phyloP scores from a whole-genome alignment of 352 stramenopile genomes.

The Globisporangium perplexum region DNA sequence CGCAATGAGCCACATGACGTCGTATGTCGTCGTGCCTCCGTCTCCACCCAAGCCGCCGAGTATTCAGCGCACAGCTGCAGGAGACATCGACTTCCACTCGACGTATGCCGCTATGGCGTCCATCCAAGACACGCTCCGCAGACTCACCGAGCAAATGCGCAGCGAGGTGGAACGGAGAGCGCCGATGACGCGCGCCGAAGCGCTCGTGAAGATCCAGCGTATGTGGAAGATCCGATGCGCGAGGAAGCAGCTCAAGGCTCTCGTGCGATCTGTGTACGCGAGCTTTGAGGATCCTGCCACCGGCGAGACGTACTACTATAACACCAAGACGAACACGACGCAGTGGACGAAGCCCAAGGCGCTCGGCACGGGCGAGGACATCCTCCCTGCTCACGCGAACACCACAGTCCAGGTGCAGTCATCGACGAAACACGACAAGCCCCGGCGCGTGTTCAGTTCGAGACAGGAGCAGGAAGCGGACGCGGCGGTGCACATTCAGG shows the following conservation, averaged over 20 bases:
- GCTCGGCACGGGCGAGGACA: conserved; percentile 25
- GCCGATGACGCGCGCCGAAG: conserved; percentile 45
- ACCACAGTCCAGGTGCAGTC: neutral
- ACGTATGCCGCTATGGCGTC: conserved; percentile 26
- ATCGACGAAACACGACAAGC: neutral
- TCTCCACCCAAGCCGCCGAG: neutral
- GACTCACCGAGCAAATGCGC: conserved; percentile 38
- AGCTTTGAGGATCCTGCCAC: conserved; percentile 53
- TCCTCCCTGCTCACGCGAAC: neutral
- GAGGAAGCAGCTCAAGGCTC: conserved; percentile 55
- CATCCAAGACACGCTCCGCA: conserved; percentile 37
- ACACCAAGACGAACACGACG: conserved; percentile 56
- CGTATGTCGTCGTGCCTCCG: neutral
- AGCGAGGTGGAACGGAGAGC: conserved; percentile 36
- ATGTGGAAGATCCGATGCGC: conserved; percentile 70
- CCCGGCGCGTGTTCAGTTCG: conserved; percentile 9
- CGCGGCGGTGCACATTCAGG: conserved; percentile 40
- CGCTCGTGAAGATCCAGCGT: conserved; percentile 59
- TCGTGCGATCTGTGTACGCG: conserved; percentile 56
- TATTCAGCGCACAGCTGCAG: neutral
- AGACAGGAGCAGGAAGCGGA: conserved; percentile 21
- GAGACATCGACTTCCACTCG: conserved; percentile 36
- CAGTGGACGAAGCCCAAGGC: conserved; percentile 61
- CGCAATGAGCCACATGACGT: neutral
- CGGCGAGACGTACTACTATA: conserved; percentile 76